These are phyloP conservation scores for Pseudohalonectria lignicola DNA, from an alignment of 2,329 filamentous ascomycete genomes.

Conservation along the genomic window DNA sequence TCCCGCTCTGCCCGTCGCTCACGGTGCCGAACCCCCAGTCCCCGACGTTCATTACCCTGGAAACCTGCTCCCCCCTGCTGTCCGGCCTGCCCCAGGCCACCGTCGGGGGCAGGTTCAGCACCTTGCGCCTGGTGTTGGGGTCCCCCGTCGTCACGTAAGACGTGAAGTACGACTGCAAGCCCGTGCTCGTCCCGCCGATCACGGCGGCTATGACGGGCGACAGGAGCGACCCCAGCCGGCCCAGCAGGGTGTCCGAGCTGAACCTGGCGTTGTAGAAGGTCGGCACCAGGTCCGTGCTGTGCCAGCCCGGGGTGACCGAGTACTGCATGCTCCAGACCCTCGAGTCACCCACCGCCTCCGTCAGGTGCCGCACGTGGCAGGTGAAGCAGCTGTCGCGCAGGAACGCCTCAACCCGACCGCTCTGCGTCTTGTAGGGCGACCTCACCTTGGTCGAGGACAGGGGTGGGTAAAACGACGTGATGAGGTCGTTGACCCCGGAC, in stretches of 20 bases:
- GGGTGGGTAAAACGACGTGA: constrained; percentile 18
- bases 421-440: constrained; percentile 14
- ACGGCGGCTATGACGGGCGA: constrained; percentile 18
- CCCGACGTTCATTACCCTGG: constrained; percentile 21
- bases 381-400: constrained; percentile 23
- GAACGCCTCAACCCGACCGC: constrained; percentile 17
- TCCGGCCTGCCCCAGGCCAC: constrained; percentile 20
- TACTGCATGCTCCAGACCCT: constrained; percentile 27
- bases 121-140: constrained; percentile 21
- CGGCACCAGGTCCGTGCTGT: constrained; percentile 27
- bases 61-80: constrained; percentile 13
- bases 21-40: constrained; percentile 18
- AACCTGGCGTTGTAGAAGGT: constrained; percentile 25
- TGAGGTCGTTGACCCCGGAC: constrained; percentile 13
- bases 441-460: constrained; percentile 2
- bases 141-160: constrained; percentile 26
- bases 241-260: constrained; percentile 13
- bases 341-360: constrained; percentile 20
- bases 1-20: constrained; percentile 16
- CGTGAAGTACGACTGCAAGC: constrained; percentile 27
- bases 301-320: constrained; percentile 23
- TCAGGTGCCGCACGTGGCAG: constrained; percentile 23
- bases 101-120: constrained; percentile 19
- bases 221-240: constrained; percentile 13
- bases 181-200: constrained; percentile 20